Percentiles rank a stretch among this genome's conserved stretches.
Evolutionary conservation across 352 stramenopile species (phyloP).

Genomic region (Globisporangium acanthophoron): DNA sequence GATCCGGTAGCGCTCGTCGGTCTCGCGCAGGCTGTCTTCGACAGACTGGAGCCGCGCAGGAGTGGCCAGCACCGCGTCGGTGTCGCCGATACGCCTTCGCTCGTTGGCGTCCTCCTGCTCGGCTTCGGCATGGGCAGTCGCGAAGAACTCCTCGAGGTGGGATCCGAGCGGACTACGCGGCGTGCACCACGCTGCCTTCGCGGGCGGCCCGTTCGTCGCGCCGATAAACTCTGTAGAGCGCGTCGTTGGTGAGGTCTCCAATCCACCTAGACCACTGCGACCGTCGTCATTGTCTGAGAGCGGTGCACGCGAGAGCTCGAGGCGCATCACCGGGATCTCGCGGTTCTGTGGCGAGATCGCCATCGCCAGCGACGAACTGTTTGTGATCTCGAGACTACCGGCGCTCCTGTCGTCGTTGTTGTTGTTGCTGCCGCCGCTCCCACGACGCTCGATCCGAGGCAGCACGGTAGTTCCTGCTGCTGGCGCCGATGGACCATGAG

Average conservation of each 20-base stretch:
- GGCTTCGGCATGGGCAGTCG: neutral
- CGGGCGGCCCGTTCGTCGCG: constrained; percentile 4
- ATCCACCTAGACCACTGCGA: constrained; percentile 2
- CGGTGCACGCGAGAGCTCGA: neutral
- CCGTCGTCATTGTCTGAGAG: neutral
- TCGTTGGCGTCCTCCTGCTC: neutral
- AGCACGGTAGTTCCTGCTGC: constrained; percentile 20
- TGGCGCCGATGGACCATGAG: neutral
- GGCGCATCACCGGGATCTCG: constrained; percentile 17
- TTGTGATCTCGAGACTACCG: constrained; percentile 8
- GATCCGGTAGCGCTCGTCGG: constrained; percentile 41
- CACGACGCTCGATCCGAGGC: constrained; percentile 27
- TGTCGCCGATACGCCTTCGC: neutral
- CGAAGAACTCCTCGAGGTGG: constrained; percentile 37
- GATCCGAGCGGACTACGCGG: constrained; percentile 31
- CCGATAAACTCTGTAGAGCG: constrained; percentile 1
- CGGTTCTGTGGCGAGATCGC: constrained; percentile 23
- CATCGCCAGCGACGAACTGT: constrained; percentile 10
- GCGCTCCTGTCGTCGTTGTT: constrained; percentile 14
- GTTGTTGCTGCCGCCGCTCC: constrained; percentile 8
- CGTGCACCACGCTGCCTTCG: constrained; percentile 55
- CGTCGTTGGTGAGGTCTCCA: constrained; percentile 32
- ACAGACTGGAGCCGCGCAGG: constrained; percentile 35
- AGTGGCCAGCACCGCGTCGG: constrained; percentile 13
- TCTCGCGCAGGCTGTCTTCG: constrained; percentile 35